Base-by-base conservation (phyloP, 169 alveolate genomes). In the Eimeria necatrix region DNA sequence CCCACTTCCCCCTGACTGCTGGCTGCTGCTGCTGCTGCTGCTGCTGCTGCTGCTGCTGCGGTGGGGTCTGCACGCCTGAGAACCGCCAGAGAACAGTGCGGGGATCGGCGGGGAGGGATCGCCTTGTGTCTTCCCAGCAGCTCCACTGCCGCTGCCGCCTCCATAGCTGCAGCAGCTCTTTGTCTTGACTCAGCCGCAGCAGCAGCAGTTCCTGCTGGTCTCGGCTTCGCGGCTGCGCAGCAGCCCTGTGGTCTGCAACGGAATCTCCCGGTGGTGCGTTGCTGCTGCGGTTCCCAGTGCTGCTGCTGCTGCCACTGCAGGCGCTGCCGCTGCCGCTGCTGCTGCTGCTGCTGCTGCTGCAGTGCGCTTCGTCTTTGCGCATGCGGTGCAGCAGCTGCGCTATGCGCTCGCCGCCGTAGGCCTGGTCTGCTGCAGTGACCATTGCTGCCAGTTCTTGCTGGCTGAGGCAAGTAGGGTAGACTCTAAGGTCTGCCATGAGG, bases 381-480 rank as follows among this genome's bases (percentile, higher is more conserved):
- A 81, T n/a, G 74, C 91, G 46, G 76, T 81, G 74, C 56, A 81
- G 74, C 52, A 81, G 76, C 91, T 81, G 91, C 46, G 91, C 91
- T 22, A 81, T 81, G 12, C 91, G 71, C 20, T 81, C 91, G 8
- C 14, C 22, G 51, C 91, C 91, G 41, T 81, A 81, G 20, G 91
- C 91, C 24, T 16, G 68, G 20, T 81, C 91, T 26, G 91, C 41
- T 6, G 32, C 46, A 3, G 5, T 5, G 32, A 81, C 91, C 46
- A 51, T 53, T n/a, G 60, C 74, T 12, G 6, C 4, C 24, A 81
- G 6, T 12, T 81, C 74, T 51, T 53, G 7, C 10, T n/a, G 53
- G 59, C 56, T 56, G 9, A 81, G 91, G 20, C 91, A 81, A 22
- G 91, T 24, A 9, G 91, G 64, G 76, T 81, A 81, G 64, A 81